Evolutionary conservation across 2,329 filamentous ascomycete species (phyloP).

Genomic region (Raffaelea ambrosiae): DNA sequence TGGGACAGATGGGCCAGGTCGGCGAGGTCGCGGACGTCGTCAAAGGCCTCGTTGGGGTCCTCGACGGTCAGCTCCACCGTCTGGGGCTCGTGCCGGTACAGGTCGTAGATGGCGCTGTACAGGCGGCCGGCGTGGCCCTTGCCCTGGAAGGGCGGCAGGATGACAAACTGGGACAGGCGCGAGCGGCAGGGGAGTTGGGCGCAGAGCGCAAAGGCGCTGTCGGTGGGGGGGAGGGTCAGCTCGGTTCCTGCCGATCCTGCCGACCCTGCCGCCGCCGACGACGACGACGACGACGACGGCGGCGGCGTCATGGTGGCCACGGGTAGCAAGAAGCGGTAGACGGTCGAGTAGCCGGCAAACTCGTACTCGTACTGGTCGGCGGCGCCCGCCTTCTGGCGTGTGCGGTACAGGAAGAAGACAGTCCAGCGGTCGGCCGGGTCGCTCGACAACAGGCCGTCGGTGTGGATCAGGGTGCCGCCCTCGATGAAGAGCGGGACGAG

Average conservation of each 20-base stretch:
- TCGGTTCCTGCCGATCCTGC: slow-evolving; percentile 11
- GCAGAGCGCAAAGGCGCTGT: slow-evolving; percentile 19
- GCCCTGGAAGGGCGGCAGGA: slow-evolving; percentile 79
- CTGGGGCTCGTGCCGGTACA: slow-evolving; percentile 57
- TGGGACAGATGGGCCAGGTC: slow-evolving; percentile 59
- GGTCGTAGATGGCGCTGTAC: slow-evolving; percentile 69
- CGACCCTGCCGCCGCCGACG: no score
- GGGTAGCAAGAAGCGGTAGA: slow-evolving; percentile 81
- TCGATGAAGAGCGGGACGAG: slow-evolving; percentile 85
- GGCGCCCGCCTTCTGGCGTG: slow-evolving; percentile 34
- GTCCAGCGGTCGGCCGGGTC: slow-evolving; percentile 78
- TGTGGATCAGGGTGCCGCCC: slow-evolving; percentile 67
- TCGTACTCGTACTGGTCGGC: slow-evolving; percentile 55
- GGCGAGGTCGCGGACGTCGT: slow-evolving; percentile 67
- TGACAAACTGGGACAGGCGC: slow-evolving; percentile 86
- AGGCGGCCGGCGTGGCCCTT: slow-evolving; percentile 71
- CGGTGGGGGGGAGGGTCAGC: slow-evolving; percentile 20
- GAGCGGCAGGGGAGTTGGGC: slow-evolving; percentile 68
- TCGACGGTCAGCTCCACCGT: slow-evolving; percentile 85
- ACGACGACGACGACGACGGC: no score
- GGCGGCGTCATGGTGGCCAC: slow-evolving; percentile 41
- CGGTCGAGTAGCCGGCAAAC: slow-evolving; percentile 82
- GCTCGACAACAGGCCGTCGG: slow-evolving; percentile 45
- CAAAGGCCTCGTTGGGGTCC: slow-evolving; percentile 83
- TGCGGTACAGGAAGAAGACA: slow-evolving; percentile 71